Conservation (phyloP, 129 eudicot species). For the Tagetes patula region DNA sequence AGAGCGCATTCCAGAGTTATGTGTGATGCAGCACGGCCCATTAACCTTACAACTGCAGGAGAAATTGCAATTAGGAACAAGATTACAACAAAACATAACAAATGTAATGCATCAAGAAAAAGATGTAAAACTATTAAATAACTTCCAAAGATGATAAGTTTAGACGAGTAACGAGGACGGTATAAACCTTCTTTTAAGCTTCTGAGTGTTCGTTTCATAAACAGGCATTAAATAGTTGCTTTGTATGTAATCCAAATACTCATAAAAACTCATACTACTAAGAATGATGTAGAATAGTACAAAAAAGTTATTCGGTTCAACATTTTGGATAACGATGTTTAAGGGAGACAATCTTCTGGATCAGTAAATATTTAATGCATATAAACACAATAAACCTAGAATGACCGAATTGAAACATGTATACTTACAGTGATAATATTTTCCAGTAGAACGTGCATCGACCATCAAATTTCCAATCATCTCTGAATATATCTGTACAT, state of each 20-base stretch:
- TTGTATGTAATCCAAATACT: not conserved
- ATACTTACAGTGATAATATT: constrained; percentile 90
- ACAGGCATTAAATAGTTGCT: not conserved
- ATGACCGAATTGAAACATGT: constrained; percentile 1
- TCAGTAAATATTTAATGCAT: constrained; percentile 1
- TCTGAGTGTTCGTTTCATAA: constrained; percentile 6
- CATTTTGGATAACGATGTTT: not conserved
- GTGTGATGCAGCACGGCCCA: constrained; percentile 99
- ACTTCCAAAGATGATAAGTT: constrained; percentile 11
- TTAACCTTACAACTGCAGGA: constrained; percentile 83
- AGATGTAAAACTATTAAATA: not conserved
- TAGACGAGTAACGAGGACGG: constrained; percentile 13
- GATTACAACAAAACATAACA: not conserved
- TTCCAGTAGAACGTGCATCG: constrained; percentile 98
- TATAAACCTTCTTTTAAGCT: not conserved
- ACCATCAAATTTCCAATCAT: constrained; percentile 96
- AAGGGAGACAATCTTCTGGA: not conserved
- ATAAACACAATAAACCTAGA: not conserved
- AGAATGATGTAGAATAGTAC: not conserved
- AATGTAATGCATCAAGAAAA: constrained; percentile 6
- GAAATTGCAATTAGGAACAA: constrained; percentile 15
- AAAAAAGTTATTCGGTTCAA: not conserved
- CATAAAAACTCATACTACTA: constrained; percentile 12
- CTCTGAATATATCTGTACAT: constrained; percentile 78
- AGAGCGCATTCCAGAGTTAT: constrained; percentile 96